A percentile compares a stretch with the other conserved stretches of the same genome.
Conservation (phyloP, 2,329 filamentous ascomycete species). For the Thielaviopsis euricoi region DNA sequence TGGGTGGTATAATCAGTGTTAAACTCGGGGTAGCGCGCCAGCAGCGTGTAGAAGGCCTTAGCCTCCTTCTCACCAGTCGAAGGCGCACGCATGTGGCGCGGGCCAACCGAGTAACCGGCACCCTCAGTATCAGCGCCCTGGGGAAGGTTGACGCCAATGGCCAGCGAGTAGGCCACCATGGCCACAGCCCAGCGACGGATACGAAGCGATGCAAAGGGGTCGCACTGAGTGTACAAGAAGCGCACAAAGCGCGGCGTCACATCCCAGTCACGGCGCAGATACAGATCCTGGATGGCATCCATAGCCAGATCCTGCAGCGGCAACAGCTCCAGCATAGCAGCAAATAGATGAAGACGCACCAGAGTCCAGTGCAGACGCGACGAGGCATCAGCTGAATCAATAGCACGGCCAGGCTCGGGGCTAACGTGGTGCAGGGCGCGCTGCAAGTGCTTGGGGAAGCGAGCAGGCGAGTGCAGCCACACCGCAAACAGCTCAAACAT, state of each 20-base stretch:
- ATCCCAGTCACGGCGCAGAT: slow-evolving; percentile 42
- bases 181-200: slow-evolving; percentile 43
- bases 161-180: slow-evolving; percentile 41
- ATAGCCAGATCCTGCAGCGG: slow-evolving; percentile 39
- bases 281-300: slow-evolving; percentile 42
- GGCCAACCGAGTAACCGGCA: slow-evolving; percentile 3
- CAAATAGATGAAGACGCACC: slow-evolving; percentile 40
- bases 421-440: slow-evolving; percentile 19
- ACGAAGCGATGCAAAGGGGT: slow-evolving; percentile 30
- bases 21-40: slow-evolving; percentile 29
- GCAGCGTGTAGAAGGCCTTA: slow-evolving; percentile 24
- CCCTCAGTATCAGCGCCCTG: slow-evolving; percentile 16
- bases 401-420: slow-evolving; percentile 11
- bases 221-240: slow-evolving; percentile 38
- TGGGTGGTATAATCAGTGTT: slow-evolving; percentile 34
- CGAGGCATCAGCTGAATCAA: slow-evolving; percentile 16
- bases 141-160: slow-evolving; percentile 13
- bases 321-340: slow-evolving; percentile 31
- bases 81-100: slow-evolving; percentile 15
- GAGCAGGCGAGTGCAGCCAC: slow-evolving; percentile 23
- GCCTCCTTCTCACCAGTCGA: slow-evolving; percentile 16
- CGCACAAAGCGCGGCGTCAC: slow-evolving; percentile 33
- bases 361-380: slow-evolving; percentile 37
- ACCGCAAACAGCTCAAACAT: slow-evolving; percentile 38
- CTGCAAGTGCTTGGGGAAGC: slow-evolving; percentile 28